These are phyloP conservation scores for Miscanthus lutarioriparius DNA, from an alignment of 176 grass and related monocot genomes.

Conservation along the genomic window DNA sequence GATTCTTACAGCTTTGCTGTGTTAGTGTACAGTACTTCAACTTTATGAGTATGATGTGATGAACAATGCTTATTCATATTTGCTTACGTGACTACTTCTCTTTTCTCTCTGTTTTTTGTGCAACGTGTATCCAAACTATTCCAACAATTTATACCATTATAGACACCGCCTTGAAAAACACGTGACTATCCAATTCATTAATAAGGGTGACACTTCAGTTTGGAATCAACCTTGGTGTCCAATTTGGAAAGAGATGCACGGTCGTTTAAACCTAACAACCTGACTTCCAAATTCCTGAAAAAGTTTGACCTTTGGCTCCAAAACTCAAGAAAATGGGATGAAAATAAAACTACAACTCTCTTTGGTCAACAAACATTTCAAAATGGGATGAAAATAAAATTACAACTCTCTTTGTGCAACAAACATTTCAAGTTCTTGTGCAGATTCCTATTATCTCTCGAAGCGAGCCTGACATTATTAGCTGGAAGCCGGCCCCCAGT, in stretches of 20 bases:
- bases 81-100: not conserved
- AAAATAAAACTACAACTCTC: not conserved
- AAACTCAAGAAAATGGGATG: not conserved
- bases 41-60: slow-evolving; percentile 20
- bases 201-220: not conserved
- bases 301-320: not conserved
- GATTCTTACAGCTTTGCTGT: not conserved
- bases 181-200: not conserved
- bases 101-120: not conserved
- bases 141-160: not conserved
- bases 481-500: not conserved
- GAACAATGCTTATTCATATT: not conserved
- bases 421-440: not conserved
- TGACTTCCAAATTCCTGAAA: not conserved
- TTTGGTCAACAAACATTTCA: not conserved
- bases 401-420: too few relatives aligned
- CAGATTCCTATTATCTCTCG: not conserved
- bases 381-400: too few relatives aligned
- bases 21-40: not conserved
- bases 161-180: not conserved
- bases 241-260: not conserved
- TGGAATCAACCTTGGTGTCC: not conserved
- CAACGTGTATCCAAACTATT: not conserved
- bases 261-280: not conserved
- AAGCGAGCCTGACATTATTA: not conserved